Evolutionary conservation across 345 rosid species (phyloP).

Genomic region (Laguncularia racemosa): DNA sequence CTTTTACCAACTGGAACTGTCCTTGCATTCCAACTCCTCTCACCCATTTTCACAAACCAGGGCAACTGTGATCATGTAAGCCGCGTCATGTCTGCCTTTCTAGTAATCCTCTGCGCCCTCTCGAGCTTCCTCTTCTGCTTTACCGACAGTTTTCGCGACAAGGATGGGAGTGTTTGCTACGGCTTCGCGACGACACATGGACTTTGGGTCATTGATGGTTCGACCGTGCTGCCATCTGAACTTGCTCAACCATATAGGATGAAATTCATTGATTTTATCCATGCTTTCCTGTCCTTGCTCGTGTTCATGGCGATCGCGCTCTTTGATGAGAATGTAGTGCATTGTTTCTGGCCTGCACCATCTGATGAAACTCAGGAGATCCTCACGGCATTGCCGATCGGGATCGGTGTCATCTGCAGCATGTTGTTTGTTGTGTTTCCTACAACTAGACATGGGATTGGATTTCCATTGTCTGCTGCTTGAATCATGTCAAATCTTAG

Average conservation of each 20-base stretch:
- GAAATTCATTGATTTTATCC: slow-evolving; percentile 65
- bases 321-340: slow-evolving; percentile 63
- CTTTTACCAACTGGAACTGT: slow-evolving; percentile 90
- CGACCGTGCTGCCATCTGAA: slow-evolving; percentile 48
- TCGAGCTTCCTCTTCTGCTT: slow-evolving; percentile 68
- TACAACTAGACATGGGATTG: slow-evolving; percentile 81
- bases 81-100: slow-evolving; percentile 45
- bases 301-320: slow-evolving; percentile 74
- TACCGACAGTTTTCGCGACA: slow-evolving; percentile 76
- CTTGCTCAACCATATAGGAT: slow-evolving; percentile 41
- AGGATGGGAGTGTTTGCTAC: slow-evolving; percentile 55
- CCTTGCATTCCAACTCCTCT: slow-evolving; percentile 80
- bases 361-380: slow-evolving; percentile 56
- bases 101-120: slow-evolving; percentile 54
- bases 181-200: slow-evolving; percentile 68
- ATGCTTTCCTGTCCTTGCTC: slow-evolving; percentile 64
- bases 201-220: slow-evolving; percentile 81
- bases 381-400: slow-evolving; percentile 74
- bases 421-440: slow-evolving; percentile 84
- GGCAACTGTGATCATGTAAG: slow-evolving; percentile 63
- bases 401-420: slow-evolving; percentile 64
- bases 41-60: slow-evolving; percentile 71
- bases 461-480: slow-evolving; percentile 57
- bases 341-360: slow-evolving; percentile 73
- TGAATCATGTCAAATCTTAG: slow-evolving; percentile 11